phyloP scores from a whole-genome alignment of 2,329 filamentous ascomycete species.

The Venturia nashicola region DNA sequence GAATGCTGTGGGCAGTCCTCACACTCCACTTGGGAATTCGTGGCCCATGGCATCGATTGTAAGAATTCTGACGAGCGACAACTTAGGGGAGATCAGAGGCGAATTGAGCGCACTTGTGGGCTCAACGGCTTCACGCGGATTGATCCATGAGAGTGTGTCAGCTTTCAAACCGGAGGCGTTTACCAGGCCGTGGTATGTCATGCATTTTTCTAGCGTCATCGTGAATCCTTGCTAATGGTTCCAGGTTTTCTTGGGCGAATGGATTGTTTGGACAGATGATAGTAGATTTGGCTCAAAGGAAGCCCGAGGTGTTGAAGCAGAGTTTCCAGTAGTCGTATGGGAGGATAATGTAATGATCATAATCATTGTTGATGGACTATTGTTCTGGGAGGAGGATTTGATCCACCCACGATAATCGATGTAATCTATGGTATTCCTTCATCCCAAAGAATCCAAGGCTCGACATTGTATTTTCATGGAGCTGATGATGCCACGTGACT shows the following conservation, averaged over 20 bases:
- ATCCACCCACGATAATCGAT: too few species aligned
- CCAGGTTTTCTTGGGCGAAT: conserved; percentile 38
- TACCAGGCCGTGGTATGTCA: conserved; percentile 35
- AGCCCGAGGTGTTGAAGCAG: conserved; percentile 28
- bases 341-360: not conserved
- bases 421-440: too few species aligned
- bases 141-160: conserved; percentile 41
- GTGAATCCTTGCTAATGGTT: conserved; percentile 5
- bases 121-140: conserved; percentile 34
- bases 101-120: conserved; percentile 33
- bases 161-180: conserved; percentile 33
- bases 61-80: conserved; percentile 35
- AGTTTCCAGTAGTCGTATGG: conserved; percentile 26
- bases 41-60: conserved; percentile 42
- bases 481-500: not conserved
- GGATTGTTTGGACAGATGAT: conserved; percentile 39
- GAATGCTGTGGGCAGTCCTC: conserved; percentile 36
- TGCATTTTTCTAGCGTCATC: not conserved
- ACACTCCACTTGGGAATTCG: conserved; percentile 32
- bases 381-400: too few species aligned
- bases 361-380: not conserved
- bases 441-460: not conserved
- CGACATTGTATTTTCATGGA: not conserved
- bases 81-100: conserved; percentile 33
- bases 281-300: conserved; percentile 31